Conservation (phyloP, 2,329 filamentous ascomycete species). For the Beauveria sp. region DNA sequence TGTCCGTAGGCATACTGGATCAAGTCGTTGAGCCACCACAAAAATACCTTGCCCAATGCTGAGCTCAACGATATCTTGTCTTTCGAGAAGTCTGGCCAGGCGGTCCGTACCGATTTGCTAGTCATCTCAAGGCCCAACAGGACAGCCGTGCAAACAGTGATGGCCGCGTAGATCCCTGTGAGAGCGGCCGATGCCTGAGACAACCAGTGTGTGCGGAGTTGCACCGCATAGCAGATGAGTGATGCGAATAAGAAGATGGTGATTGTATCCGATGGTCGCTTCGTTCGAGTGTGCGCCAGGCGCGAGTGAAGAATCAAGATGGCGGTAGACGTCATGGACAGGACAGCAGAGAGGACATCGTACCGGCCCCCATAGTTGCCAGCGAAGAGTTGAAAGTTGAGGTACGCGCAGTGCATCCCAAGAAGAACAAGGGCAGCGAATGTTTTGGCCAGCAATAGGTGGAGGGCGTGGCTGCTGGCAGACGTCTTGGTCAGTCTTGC, state of each 20-base stretch:
- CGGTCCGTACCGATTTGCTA: neutral
- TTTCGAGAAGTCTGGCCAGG: too few species aligned
- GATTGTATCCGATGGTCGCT: neutral
- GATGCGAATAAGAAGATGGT: neutral
- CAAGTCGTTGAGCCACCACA: conserved; percentile 8
- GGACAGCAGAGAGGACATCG: neutral
- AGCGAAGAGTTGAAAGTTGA: neutral
- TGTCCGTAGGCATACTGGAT: conserved; percentile 1
- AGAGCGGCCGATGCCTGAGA: neutral
- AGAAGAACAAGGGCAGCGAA: neutral
- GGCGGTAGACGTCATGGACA: neutral
- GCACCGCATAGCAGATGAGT: neutral
- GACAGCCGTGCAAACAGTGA: neutral
- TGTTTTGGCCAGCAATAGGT: neutral
- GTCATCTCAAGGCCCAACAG: neutral
- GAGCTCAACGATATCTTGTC: neutral
- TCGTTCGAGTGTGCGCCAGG: neutral
- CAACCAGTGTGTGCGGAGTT: neutral
- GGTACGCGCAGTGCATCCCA: neutral
- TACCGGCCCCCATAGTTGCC: neutral
- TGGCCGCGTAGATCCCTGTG: neutral
- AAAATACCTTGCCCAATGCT: neutral
- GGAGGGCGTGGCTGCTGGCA: neutral
- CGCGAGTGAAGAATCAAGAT: neutral
- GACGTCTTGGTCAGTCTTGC: neutral